A percentile compares a stretch with the other conserved stretches of the same genome.
Evolutionary conservation across 2,329 filamentous ascomycete genomes (phyloP).

Genomic region (Harringtonia lauricola): DNA sequence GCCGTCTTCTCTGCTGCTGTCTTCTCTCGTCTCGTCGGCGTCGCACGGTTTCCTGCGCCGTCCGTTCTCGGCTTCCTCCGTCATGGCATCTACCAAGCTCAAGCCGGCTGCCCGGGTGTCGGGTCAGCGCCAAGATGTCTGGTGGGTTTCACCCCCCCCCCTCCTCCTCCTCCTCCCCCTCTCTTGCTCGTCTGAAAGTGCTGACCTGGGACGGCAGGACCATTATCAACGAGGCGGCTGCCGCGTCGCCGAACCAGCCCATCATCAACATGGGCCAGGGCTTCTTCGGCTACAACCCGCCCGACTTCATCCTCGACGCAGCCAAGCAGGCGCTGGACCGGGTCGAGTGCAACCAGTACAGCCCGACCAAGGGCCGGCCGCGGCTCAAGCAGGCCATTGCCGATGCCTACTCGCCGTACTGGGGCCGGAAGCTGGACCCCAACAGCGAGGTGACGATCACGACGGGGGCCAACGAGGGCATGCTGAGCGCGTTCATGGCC

Average conservation of each 20-base stretch:
- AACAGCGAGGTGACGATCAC: constrained; percentile 93
- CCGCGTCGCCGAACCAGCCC: constrained; percentile 36
- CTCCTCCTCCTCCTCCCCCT: not conserved
- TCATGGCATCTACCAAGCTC: constrained; percentile 15
- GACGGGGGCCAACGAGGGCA: constrained; percentile 83
- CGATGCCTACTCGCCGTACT: constrained; percentile 82
- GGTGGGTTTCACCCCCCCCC: constrained; percentile 16
- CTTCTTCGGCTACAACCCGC: constrained; percentile 91
- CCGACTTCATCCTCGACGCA: constrained; percentile 79
- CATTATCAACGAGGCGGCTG: constrained; percentile 41
- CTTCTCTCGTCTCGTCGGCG: not conserved
- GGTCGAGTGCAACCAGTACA: constrained; percentile 98
- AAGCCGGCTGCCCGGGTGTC: constrained; percentile 26
- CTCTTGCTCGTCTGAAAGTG: not conserved
- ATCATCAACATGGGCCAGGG: constrained; percentile 47
- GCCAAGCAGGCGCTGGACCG: constrained; percentile 81
- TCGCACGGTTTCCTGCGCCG: not conserved
- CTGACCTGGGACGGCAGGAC: constrained; percentile 22
- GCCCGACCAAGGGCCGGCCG: constrained; percentile 85
- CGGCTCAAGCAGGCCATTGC: constrained; percentile 87
- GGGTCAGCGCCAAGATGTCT: constrained; percentile 27
- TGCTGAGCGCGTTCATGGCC: constrained; percentile 96
- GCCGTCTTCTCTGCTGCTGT: too few species aligned
- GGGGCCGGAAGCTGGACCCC: constrained; percentile 70
- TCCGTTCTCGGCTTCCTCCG: not conserved